Base-by-base conservation (phyloP, 2,329 filamentous ascomycete species). In the Fusarium oligoseptatum region DNA sequence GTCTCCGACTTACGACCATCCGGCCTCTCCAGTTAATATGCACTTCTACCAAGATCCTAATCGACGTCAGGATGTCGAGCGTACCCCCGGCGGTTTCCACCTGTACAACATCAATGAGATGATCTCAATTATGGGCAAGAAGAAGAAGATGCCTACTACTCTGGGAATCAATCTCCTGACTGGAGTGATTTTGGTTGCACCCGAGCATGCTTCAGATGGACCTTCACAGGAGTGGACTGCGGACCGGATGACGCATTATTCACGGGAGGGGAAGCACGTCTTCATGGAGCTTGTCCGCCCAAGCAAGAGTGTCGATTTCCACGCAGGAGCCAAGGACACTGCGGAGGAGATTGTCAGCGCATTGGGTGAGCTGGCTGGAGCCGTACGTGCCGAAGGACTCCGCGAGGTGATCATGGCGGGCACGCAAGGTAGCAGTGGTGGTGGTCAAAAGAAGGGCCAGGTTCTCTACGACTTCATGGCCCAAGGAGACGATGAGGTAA, bases 41-140 rank as follows among this genome's bases (percentile, higher is more conserved):
- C 72, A 73, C 22, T 68, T 48, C 20, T 41, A 74, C 24, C 63
- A 69, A 52, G 71, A 73, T 36, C 71, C 71, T 24, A 65, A 73
- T 29, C 67, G 71, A 22, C 71, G 71, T 36, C 37, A 86, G 50
- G 72, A 74, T 67, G 65, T 87, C 17, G 85, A 85, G 41, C 81
- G 82, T 34, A 92, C 92, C 2, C 94, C 94, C 6, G 94, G 94
- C 20, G 94, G 94, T 2, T 98, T 95, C 80, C 95, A 97, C 80
- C 88, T 98, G 82, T 98, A 98, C 84, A 98, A 98, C 78, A 95
- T 98, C 78, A 97, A 95, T 81, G 96, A 98, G 84, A 98, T 98
- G 93, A 91, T 98, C 6, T 96, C 95, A n/a, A 91, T 97, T 52
- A 95, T 98, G 91, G 96, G 96, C 66, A 98, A 97, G 86, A 93